Evolutionary conservation across 495 filamentous ascomycete species (phyloP), one percentile per base, ranked within the genome.

Genomic region (Pyrenula massariospora): DNA sequence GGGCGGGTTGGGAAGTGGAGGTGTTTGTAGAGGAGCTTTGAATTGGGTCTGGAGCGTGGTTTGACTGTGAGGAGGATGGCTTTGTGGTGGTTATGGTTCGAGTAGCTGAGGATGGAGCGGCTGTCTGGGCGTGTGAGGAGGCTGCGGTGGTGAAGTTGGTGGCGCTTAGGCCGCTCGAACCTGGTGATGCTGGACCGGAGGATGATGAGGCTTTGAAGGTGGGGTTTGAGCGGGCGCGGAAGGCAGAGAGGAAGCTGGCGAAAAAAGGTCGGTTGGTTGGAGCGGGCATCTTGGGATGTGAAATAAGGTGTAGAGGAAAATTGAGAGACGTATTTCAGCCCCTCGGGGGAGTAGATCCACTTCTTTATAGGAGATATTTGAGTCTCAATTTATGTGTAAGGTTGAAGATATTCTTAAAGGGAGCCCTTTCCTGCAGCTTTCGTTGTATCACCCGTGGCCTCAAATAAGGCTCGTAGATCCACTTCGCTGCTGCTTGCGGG

Each of bases 221-320:
- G 22, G 65, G 60, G 25, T 62, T 62, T 42, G 76, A 80, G 66
- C 80, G 77, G 58, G 80, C 76, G 52, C 89, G 84, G 68, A 92
- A 92, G 61, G 88, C 87, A 65, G 87, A 85, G 60, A 94, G 81
- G 78, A 94, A 89, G 74, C 87, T 89, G 56, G 85, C 83, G 60
- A 94, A 77, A 78, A 91, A 92, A 56, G 89, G 86, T 47, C 87
- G 77, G 73, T 92, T 89, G 57, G 86, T 88, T 0, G 86, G 75
- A 81, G 5, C 5, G 31, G 31, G 31, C 31, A 85, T 85, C 53
- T 55, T 77, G 42, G 48, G 31, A 42, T 42, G 15, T 8, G 31
- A 42, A 42, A 8, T 5, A 42, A 42, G 31, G 31, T 42, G 31
- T 42, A 8, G 31, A 42, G 31, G 31, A 42, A 15, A 8, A 15